Evolutionary conservation across 345 rosid species (phyloP).

Genomic region (Citrus medica): DNA sequence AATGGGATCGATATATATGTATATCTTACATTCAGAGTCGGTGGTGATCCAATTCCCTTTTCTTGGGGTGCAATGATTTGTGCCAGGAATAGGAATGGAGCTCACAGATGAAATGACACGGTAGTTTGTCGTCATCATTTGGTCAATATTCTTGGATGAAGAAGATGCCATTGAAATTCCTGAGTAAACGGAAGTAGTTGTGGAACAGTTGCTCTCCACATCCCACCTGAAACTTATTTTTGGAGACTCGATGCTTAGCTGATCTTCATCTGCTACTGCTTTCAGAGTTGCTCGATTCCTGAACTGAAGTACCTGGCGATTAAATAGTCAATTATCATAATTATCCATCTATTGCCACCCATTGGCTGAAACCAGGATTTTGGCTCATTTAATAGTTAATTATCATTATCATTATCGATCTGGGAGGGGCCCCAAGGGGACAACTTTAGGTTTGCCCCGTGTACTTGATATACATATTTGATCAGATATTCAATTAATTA

Average conservation of each 20-base stretch:
- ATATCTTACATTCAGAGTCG: slow-evolving; percentile 73
- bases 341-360: too few relatives aligned
- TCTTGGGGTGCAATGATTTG: slow-evolving; percentile 18
- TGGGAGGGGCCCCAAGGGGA: too few relatives aligned
- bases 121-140: slow-evolving; percentile 5
- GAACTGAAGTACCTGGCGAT: slow-evolving; percentile 22
- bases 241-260: slow-evolving; percentile 50
- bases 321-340: too few relatives aligned
- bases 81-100: slow-evolving; percentile 37
- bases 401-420: too few relatives aligned
- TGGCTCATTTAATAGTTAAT: too few relatives aligned
- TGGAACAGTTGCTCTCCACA: slow-evolving; percentile 65
- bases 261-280: slow-evolving; percentile 47
- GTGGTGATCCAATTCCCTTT: slow-evolving; percentile 94
- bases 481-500: neutral
- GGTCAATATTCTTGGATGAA: slow-evolving; percentile 30
- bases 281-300: slow-evolving; percentile 42
- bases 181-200: slow-evolving; percentile 44
- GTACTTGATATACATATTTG: neutral
- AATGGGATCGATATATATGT: neutral
- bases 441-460: too few relatives aligned
- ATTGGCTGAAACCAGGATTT: too few relatives aligned
- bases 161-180: slow-evolving; percentile 54
- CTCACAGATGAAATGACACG: slow-evolving; percentile 25
- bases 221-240: slow-evolving; percentile 84